Percentiles rank a stretch among this genome's conserved stretches.
phyloP scores from a whole-genome alignment of 2,329 filamentous ascomycete genomes.

The Immersiporthe knoxdaviesiana region DNA sequence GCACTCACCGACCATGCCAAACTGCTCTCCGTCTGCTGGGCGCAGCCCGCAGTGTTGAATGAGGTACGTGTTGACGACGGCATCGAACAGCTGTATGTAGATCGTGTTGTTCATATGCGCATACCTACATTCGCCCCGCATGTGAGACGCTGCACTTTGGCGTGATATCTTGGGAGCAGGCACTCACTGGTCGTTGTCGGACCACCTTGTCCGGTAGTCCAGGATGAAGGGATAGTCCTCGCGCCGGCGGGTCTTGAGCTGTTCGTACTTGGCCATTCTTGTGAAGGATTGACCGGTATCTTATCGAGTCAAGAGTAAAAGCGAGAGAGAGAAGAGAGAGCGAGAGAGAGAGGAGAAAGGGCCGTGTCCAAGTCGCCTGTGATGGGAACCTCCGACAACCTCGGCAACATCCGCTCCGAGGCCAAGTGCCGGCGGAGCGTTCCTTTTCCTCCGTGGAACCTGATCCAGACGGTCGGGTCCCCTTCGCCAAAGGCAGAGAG shows the following conservation, averaged over 20 bases:
- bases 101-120: slow-evolving; percentile 90
- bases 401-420: background rate
- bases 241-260: slow-evolving; percentile 65
- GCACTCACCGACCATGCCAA: slow-evolving; percentile 66
- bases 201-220: slow-evolving; percentile 89
- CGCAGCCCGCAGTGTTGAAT: slow-evolving; percentile 76
- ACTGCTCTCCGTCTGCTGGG: slow-evolving; percentile 70
- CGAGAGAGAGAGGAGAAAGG: background rate
- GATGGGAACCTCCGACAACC: background rate
- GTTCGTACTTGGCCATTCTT: slow-evolving; percentile 40
- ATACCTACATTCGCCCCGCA: slow-evolving; percentile 56
- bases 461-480: slow-evolving; percentile 15
- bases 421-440: background rate
- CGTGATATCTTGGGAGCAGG: background rate
- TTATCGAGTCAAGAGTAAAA: background rate
- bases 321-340: background rate
- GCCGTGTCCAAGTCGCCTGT: background rate
- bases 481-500: slow-evolving; percentile 16
- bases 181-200: slow-evolving; percentile 35
- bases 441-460: slow-evolving; percentile 7
- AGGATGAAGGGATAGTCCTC: slow-evolving; percentile 77
- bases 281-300: background rate
- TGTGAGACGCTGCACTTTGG: background rate
- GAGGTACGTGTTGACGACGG: slow-evolving; percentile 85
- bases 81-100: slow-evolving; percentile 88